phyloP scores from a whole-genome alignment of 306 rosid genomes.

The Corylus avellana region DNA sequence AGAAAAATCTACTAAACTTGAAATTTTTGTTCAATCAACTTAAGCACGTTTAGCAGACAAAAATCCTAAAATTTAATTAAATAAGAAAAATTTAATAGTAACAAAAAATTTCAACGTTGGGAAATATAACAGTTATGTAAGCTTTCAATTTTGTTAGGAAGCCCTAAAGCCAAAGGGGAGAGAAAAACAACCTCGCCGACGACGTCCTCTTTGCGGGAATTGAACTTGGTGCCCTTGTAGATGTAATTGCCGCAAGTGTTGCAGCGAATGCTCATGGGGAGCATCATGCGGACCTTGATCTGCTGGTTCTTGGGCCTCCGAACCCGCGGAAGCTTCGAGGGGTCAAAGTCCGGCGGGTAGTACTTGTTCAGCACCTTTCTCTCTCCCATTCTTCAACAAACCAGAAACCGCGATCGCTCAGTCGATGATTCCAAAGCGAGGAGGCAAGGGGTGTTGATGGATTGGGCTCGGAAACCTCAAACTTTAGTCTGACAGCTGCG shows the following conservation, averaged over 20 bases:
- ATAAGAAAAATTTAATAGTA: neutral
- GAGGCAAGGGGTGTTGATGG: no score
- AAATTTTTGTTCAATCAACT: neutral
- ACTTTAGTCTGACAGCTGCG: no score
- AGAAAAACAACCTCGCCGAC: conserved; percentile 34
- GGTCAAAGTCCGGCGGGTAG: conserved; percentile 94
- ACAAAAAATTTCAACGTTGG: no score
- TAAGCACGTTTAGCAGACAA: neutral
- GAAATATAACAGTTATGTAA: neutral
- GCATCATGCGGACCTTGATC: conserved; percentile 96
- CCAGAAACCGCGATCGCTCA: neutral
- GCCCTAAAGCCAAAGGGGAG: neutral
- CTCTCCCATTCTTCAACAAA: conserved; percentile 68
- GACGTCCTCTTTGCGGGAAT: conserved; percentile 57
- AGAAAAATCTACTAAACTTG: neutral
- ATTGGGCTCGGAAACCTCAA: no score
- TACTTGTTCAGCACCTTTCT: conserved; percentile 86
- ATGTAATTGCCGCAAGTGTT: conserved; percentile 72
- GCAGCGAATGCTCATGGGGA: conserved; percentile 98
- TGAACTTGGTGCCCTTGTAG: conserved; percentile 62
- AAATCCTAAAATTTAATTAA: neutral
- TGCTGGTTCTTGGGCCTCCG: conserved; percentile 80
- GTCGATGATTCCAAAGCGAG: neutral
- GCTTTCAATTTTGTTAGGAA: neutral
- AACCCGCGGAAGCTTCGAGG: conserved; percentile 67